These are phyloP conservation scores for Fusarium longipes DNA, from an alignment of 2,329 filamentous ascomycete species.

Conservation along the genomic window DNA sequence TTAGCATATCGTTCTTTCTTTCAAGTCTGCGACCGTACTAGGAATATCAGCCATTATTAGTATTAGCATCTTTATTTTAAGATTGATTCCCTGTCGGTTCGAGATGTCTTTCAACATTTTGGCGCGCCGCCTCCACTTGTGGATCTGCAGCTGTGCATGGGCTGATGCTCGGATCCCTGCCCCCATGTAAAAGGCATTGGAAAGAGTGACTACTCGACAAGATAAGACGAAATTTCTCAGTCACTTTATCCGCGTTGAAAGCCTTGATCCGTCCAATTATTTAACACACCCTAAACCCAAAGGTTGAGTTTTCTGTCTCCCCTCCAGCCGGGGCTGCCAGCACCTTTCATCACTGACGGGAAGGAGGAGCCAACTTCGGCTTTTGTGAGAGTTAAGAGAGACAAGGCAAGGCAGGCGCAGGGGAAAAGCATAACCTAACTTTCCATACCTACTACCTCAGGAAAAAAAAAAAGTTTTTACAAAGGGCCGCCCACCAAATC, in stretches of 20 bases:
- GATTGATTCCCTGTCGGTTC: constrained; percentile 5
- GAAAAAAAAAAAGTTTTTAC: constrained; percentile 24
- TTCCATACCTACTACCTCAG: not conserved
- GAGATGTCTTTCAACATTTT: constrained; percentile 27
- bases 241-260: not conserved
- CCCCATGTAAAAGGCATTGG: not conserved
- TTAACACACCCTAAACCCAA: not conserved
- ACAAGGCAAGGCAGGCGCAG: constrained; percentile 10
- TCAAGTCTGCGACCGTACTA: not conserved
- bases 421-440: constrained; percentile 1
- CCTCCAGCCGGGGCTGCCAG: not conserved
- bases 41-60: not conserved
- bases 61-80: constrained; percentile 11
- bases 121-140: constrained; percentile 38
- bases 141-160: constrained; percentile 39
- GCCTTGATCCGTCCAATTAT: not conserved
- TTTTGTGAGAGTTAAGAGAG: constrained; percentile 14
- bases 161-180: constrained; percentile 34
- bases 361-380: constrained; percentile 31
- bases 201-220: not conserved
- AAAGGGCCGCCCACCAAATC: constrained; percentile 13
- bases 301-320: not conserved
- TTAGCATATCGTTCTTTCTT: not conserved
- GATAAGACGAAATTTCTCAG: not conserved
- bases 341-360: constrained; percentile 34